Percentiles rank a stretch among this genome's conserved stretches.
Evolutionary conservation across 345 rosid species (phyloP).

Genomic region (Nephelium lappaceum): DNA sequence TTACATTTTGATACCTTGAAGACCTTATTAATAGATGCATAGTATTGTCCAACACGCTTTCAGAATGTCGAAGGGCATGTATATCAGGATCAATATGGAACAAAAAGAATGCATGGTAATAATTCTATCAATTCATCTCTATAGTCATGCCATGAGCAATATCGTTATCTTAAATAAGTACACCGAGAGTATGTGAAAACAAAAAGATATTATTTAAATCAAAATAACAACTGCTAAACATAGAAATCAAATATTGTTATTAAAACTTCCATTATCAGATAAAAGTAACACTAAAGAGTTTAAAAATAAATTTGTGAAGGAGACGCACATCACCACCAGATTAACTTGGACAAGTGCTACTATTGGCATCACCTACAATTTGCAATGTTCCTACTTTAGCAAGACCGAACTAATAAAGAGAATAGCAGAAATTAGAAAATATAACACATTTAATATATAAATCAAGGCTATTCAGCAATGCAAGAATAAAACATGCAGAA

Average conservation of each 20-base stretch:
- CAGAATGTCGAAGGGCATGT: not conserved
- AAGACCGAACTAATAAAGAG: not conserved
- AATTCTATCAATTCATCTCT: not conserved
- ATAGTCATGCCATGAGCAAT: not conserved
- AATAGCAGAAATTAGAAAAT: not conserved
- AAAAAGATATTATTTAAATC: not conserved
- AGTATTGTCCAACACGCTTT: not conserved
- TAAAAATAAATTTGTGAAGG: constrained; percentile 1
- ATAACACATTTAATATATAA: not conserved
- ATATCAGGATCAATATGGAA: not conserved
- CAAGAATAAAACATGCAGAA: not conserved
- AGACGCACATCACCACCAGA: constrained; percentile 3
- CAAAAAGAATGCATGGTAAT: not conserved
- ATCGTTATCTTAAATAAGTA: not conserved
- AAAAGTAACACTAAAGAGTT: not conserved
- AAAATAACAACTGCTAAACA: not conserved
- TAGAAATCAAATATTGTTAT: not conserved
- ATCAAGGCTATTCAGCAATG: not conserved
- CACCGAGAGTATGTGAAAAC: not conserved
- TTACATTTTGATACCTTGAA: not conserved
- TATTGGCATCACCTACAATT: constrained; percentile 28
- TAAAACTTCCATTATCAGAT: constrained; percentile 2
- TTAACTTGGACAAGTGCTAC: constrained; percentile 6
- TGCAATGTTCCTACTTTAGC: constrained; percentile 26
- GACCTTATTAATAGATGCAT: not conserved